phyloP scores from a whole-genome alignment of 2,329 filamentous ascomycete species.

The Sordariomycetes sp. region DNA sequence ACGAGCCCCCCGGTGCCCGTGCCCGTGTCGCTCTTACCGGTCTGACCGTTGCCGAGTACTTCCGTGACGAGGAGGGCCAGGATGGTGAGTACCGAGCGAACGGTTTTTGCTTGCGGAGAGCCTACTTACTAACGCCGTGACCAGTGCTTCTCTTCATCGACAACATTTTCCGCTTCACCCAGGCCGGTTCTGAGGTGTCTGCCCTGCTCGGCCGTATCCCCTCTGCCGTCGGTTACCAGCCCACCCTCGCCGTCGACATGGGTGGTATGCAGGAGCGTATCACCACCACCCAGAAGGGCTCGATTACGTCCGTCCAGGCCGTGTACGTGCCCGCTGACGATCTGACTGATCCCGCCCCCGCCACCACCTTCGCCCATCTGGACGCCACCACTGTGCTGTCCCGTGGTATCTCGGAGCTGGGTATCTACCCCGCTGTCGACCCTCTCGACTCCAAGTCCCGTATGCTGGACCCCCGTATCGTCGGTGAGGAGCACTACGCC shows the following conservation, averaged over 20 bases:
- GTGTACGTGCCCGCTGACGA: constrained; percentile 99
- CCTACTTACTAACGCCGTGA: constrained; percentile 6
- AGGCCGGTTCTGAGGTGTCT: constrained; percentile 99
- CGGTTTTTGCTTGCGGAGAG: too few relatives aligned
- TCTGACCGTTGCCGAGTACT: constrained; percentile 71
- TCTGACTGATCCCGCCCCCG: constrained; percentile 99
- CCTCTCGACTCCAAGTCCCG: constrained; percentile 98
- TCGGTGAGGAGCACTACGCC: constrained; percentile 96
- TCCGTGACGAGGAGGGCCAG: constrained; percentile 68
- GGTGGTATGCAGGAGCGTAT: constrained; percentile 99
- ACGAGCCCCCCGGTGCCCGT: constrained; percentile 98
- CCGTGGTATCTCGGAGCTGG: constrained; percentile 99
- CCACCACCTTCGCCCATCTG: constrained; percentile 99
- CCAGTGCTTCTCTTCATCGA: constrained; percentile 97
- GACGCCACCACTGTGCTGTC: constrained; percentile 99
- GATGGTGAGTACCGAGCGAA: constrained; percentile 48
- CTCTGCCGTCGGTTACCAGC: constrained; percentile 99
- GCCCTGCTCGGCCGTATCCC: constrained; percentile 98
- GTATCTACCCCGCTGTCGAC: constrained; percentile 99
- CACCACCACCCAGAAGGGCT: constrained; percentile 98
- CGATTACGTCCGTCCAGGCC: constrained; percentile 99
- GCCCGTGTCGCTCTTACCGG: constrained; percentile 98
- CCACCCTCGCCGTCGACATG: constrained; percentile 97
- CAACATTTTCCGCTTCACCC: constrained; percentile 99
- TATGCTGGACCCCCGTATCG: constrained; percentile 98